phyloP scores from a whole-genome alignment of 2,329 filamentous ascomycete species.

The Neurospora sp. region DNA sequence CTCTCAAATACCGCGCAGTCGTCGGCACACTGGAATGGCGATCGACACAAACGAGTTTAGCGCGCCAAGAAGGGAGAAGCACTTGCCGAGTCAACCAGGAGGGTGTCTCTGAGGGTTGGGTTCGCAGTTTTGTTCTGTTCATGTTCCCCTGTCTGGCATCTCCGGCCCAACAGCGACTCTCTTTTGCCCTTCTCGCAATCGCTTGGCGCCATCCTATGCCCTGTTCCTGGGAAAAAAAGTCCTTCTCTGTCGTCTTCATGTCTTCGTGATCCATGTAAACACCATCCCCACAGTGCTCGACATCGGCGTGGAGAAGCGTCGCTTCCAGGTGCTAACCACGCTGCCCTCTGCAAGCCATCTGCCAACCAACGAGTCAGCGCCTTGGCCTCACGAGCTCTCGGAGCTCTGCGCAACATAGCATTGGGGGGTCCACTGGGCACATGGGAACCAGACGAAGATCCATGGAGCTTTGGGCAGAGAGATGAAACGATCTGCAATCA shows the following conservation, averaged over 20 bases:
- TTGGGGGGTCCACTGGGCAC: not conserved
- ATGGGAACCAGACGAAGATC: not conserved
- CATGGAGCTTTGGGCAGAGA: not conserved
- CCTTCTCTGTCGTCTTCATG: not conserved
- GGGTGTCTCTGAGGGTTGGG: not conserved
- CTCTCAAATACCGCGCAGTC: not conserved
- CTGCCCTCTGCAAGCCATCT: not conserved
- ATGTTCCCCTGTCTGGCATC: not conserved
- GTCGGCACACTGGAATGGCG: not conserved
- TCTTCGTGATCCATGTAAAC: not conserved
- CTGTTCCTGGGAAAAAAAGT: not conserved
- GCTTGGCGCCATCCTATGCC: not conserved
- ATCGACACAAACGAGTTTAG: not conserved
- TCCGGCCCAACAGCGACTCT: not conserved
- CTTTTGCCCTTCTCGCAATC: not conserved
- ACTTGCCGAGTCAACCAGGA: not conserved
- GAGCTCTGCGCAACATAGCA: not conserved
- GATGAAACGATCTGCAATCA: not conserved
- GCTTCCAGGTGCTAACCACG: not conserved
- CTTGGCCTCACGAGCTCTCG: not conserved
- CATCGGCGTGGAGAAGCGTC: not conserved
- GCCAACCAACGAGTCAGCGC: not conserved
- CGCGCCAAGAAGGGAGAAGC: not conserved
- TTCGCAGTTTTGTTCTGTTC: not conserved
- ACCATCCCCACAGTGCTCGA: not conserved